A percentile compares a stretch with the other conserved stretches of the same genome.
These are phyloP conservation scores for Cairneyella variabilis DNA, from an alignment of 495 filamentous ascomycete species.

Conservation along the genomic window DNA sequence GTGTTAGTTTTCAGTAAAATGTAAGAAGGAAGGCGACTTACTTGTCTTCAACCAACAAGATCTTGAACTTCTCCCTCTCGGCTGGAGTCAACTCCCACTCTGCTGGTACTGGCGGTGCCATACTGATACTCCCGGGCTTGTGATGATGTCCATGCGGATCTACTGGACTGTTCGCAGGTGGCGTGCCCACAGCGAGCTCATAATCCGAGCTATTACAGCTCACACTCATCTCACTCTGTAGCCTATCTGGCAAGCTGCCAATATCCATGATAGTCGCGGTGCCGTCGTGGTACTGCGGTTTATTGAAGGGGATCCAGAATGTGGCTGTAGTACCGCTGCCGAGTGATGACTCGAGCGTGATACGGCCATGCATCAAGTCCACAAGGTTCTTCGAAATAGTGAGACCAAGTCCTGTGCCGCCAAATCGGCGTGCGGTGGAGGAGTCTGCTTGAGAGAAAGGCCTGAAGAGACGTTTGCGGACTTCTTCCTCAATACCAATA, in stretches of 20 bases:
- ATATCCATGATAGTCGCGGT: slow-evolving; percentile 43
- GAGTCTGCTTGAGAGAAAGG: slow-evolving; percentile 85
- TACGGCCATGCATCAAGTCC: slow-evolving; percentile 77
- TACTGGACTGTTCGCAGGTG: slow-evolving; percentile 24
- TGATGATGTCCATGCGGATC: slow-evolving; percentile 30
- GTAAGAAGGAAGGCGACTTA: slow-evolving; percentile 26
- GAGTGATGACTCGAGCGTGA: slow-evolving; percentile 56
- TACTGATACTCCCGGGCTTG: slow-evolving; percentile 31
- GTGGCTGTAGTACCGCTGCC: slow-evolving; percentile 60
- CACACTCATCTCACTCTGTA: slow-evolving; percentile 59
- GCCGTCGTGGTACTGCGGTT: slow-evolving; percentile 32
- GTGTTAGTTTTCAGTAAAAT: slow-evolving; percentile 17
- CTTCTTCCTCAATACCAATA: slow-evolving; percentile 77
- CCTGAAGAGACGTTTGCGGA: slow-evolving; percentile 69
- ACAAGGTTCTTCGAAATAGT: slow-evolving; percentile 78
- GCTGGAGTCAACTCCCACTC: slow-evolving; percentile 36
- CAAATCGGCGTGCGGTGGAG: slow-evolving; percentile 69
- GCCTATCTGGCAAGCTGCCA: slow-evolving; percentile 51
- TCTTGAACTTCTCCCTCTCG: slow-evolving; percentile 51
- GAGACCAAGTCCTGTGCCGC: slow-evolving; percentile 76
- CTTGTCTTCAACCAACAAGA: slow-evolving; percentile 82
- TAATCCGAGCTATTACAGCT: slow-evolving; percentile 54
- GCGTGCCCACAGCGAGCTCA: slow-evolving; percentile 32
- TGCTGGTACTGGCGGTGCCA: slow-evolving; percentile 22
- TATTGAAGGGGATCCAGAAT: slow-evolving; percentile 68